Base-by-base conservation (phyloP, 352 stramenopile species). In the Elongisporangium anandrum region DNA sequence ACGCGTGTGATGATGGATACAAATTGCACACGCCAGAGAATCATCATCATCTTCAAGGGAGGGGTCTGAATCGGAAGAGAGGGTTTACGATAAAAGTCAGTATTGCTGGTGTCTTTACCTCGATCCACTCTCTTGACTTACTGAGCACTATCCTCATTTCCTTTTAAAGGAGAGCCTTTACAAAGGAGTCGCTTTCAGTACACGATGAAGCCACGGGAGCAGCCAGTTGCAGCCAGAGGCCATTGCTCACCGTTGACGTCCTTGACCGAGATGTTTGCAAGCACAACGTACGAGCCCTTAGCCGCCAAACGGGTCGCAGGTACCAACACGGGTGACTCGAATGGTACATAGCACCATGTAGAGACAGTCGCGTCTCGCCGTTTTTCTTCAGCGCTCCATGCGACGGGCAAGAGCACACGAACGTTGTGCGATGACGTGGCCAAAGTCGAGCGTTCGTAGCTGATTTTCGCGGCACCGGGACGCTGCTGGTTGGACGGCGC, bases 261-360 rank as follows among this genome's bases (percentile, higher is more conserved):
- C 16, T 81, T 50, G 3, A 77, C 6, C 20, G 55, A 57, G 49
- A 80, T 54, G 6, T 63, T 69, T 13, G 73, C 71, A 8, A 75
- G 47, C n/a, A 86, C 54, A n/a, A 64, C 41, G 51, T 75, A 86
- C 15, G 76, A 77, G 0, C 76, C 76, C 50, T 86, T 86, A 20
- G 54, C 26, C n/a, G 59, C 65, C 53, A 86, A 56, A 20, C 62
- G 63, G 3, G 59, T 57, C 1, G 73, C 60, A 26, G 61, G 65
- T 8, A 86, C 76, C 51, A 80, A 72, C 19, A 86, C 74, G 0
- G 71, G 69, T 16, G 63, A 67, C 55, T 75, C 64, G 24, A 86
- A 79, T 12, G 71, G 68, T 15, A 80, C 15, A 29, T 75, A 81
- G 29, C 29, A 41, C 48, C 22, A 26, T 17, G 19, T 2, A 26